A percentile compares a stretch with the other conserved stretches of the same genome.
Conservation (phyloP, 176 grass and related monocot genomes). For the Urochloa ruziziensis region DNA sequence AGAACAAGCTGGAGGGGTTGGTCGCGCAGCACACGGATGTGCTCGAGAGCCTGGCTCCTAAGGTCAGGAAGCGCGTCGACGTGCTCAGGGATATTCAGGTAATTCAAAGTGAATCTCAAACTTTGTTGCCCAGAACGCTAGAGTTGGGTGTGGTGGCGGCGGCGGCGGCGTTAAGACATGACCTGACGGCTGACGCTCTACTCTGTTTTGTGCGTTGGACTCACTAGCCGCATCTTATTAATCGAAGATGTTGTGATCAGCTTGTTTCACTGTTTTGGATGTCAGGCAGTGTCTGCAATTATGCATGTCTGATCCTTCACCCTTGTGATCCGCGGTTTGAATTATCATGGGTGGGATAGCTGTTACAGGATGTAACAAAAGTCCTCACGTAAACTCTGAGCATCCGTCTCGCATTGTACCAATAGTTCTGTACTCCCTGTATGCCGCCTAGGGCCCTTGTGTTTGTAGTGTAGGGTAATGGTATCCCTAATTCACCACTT, state of each 20-base stretch:
- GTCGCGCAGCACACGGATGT: constrained; percentile 5
- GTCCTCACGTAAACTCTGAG: too few species aligned
- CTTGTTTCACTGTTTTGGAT: not conserved
- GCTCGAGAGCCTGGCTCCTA: constrained; percentile 34
- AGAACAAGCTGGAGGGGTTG: constrained; percentile 39
- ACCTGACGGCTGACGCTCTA: not conserved
- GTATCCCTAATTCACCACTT: too few species aligned
- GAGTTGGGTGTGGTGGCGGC: too few species aligned
- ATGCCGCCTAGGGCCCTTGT: too few species aligned
- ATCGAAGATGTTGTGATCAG: not conserved
- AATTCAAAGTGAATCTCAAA: not conserved
- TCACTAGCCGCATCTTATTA: too few species aligned
- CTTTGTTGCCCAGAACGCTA: not conserved
- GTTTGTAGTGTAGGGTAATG: too few species aligned
- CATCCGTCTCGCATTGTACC: too few species aligned
- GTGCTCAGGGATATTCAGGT: constrained; percentile 52
- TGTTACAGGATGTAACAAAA: not conserved
- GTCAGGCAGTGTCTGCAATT: not conserved
- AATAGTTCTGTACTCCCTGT: too few species aligned
- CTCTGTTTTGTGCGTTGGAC: not conserved
- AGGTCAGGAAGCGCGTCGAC: constrained; percentile 50
- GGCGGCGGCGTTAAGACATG: not conserved
- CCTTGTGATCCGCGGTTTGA: not conserved
- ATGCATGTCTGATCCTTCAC: too few species aligned
- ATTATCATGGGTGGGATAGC: not conserved